Conservation (phyloP, 805 yeast species). For the Ogataea ganodermae region DNA sequence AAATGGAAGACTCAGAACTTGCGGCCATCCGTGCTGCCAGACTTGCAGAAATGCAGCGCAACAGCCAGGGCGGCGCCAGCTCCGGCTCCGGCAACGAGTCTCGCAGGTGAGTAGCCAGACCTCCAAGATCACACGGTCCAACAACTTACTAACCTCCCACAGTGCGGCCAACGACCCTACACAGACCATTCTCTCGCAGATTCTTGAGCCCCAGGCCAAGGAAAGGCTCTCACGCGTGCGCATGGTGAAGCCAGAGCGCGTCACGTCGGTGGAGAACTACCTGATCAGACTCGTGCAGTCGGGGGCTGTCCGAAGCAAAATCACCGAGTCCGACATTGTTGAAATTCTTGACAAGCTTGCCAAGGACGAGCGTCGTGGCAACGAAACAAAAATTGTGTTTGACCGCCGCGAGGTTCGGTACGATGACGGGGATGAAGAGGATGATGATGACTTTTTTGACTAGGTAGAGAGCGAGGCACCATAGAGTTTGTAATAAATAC, state of each 20-base stretch:
- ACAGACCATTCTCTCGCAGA: slow-evolving; percentile 55
- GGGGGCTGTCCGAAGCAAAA: slow-evolving; percentile 73
- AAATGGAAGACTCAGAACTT: slow-evolving; percentile 84
- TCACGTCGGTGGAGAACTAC: slow-evolving; percentile 82
- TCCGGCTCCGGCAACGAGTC: slow-evolving; percentile 8
- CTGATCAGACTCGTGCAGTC: slow-evolving; percentile 68
- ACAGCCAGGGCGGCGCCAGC: slow-evolving; percentile 38
- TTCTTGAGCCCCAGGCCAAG: slow-evolving; percentile 79
- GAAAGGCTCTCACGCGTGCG: slow-evolving; percentile 85
- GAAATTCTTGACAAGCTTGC: slow-evolving; percentile 81
- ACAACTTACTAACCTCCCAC: slow-evolving; percentile 11
- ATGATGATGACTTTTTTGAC: slow-evolving; percentile 37
- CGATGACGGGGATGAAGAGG: slow-evolving; percentile 26
- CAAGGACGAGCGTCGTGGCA: slow-evolving; percentile 62
- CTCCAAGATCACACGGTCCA: background rate
- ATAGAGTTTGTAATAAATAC: background rate
- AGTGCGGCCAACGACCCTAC: slow-evolving; percentile 20
- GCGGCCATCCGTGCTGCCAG: slow-evolving; percentile 94
- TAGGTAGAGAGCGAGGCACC: slow-evolving; percentile 25
- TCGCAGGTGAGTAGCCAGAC: background rate
- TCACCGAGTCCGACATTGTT: slow-evolving; percentile 82
- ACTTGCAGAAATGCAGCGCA: slow-evolving; percentile 74
- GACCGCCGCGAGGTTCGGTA: slow-evolving; percentile 41
- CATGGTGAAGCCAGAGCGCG: slow-evolving; percentile 90
- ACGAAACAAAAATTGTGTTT: slow-evolving; percentile 65